Evolutionary conservation across 805 yeast genomes (phyloP).

Genomic region (Tetrapisispora nanseiensis): DNA sequence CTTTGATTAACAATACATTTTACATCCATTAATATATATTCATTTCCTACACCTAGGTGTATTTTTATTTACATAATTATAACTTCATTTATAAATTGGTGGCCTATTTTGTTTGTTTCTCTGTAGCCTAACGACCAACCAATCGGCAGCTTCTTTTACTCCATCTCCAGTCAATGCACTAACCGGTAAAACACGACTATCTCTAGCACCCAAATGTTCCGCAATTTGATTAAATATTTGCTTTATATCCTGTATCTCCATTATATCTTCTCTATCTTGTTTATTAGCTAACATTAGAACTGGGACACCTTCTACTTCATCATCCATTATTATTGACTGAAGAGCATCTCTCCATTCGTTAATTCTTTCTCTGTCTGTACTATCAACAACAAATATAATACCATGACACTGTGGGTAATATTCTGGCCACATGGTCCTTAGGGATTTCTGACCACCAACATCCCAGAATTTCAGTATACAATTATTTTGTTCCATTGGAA

Average conservation of each 20-base stretch:
- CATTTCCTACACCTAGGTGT: background rate
- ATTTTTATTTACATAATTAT: background rate
- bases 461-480: slow-evolving; percentile 82
- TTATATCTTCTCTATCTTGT: slow-evolving; percentile 65
- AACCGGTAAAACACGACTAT: slow-evolving; percentile 79
- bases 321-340: slow-evolving; percentile 44
- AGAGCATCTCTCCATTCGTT: slow-evolving; percentile 72
- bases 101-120: slow-evolving; percentile 33
- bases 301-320: slow-evolving; percentile 68
- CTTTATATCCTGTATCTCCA: slow-evolving; percentile 73
- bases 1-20: no score
- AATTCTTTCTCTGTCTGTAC: slow-evolving; percentile 73
- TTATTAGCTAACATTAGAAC: slow-evolving; percentile 91
- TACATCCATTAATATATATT: background rate
- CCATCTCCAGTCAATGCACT: slow-evolving; percentile 78
- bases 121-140: slow-evolving; percentile 68
- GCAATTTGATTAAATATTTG: slow-evolving; percentile 76
- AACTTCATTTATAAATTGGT: slow-evolving; percentile 25
- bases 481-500: slow-evolving; percentile 31
- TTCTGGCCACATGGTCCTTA: slow-evolving; percentile 78
- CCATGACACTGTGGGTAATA: slow-evolving; percentile 85
- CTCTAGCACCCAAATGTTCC: slow-evolving; percentile 80
- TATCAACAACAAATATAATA: slow-evolving; percentile 84
- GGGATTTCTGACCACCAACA: slow-evolving; percentile 86
- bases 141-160: slow-evolving; percentile 74